A percentile compares a stretch with the other conserved stretches of the same genome.
phyloP scores from a whole-genome alignment of 2,329 filamentous ascomycete species.

The Penicillium verrucosum region DNA sequence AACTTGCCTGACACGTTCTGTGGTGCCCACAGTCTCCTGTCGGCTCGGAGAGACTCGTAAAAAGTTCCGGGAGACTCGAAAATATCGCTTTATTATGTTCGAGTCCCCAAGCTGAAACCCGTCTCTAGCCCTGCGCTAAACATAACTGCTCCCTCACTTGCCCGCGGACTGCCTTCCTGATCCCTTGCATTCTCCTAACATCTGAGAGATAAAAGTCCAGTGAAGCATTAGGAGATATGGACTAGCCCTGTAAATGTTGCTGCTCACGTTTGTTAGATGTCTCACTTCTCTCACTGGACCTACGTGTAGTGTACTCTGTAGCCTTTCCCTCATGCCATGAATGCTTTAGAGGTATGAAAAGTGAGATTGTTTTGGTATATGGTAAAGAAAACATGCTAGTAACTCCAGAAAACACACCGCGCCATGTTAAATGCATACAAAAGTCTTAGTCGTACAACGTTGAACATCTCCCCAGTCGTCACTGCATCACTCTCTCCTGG shows the following conservation, averaged over 20 bases:
- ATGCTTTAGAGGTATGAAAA: background rate
- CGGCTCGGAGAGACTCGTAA: no score
- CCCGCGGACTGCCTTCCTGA: background rate
- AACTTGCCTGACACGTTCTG: no score
- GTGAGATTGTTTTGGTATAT: background rate
- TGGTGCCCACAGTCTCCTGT: background rate
- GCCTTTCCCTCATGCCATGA: background rate
- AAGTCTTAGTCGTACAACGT: slow-evolving; percentile 10
- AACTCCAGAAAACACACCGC: slow-evolving; percentile 10
- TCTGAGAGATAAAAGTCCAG: background rate
- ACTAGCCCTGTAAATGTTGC: background rate
- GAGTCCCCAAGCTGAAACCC: no score
- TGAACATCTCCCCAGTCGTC: slow-evolving; percentile 6
- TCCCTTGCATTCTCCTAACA: background rate
- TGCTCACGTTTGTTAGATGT: background rate
- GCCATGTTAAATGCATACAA: slow-evolving; percentile 12
- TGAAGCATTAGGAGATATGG: background rate
- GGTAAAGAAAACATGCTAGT: background rate
- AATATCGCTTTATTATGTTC: no score
- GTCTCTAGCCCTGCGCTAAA: no score
- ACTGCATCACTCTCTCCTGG: slow-evolving; percentile 28
- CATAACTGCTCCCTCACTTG: no score
- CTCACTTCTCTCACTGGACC: background rate
- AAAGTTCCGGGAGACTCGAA: no score
- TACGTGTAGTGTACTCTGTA: background rate